Conservation (phyloP, 176 grass and related monocot genomes). For the Saccharum spontaneum region DNA sequence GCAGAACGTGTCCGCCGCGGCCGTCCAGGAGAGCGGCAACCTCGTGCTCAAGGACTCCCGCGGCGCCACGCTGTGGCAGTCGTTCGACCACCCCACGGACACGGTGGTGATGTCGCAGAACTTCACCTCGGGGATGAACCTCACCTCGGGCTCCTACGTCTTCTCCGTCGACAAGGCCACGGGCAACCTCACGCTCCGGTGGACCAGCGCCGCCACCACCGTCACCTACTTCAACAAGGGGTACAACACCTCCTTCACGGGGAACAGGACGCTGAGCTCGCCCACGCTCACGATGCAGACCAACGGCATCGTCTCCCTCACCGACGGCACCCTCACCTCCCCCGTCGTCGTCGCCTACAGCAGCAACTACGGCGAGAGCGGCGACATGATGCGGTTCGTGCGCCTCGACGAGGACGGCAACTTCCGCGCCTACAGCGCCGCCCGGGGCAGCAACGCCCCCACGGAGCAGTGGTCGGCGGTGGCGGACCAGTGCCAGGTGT, state of each 20-base stretch:
- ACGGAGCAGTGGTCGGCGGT: slow-evolving; percentile 77
- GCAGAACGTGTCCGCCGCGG: slow-evolving; percentile 42
- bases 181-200: slow-evolving; percentile 78
- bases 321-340: slow-evolving; percentile 44
- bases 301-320: slow-evolving; percentile 80
- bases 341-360: slow-evolving; percentile 82
- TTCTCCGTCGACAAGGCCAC: slow-evolving; percentile 40
- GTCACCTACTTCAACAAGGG: slow-evolving; percentile 87
- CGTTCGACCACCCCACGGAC: slow-evolving; percentile 76
- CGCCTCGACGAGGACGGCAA: slow-evolving; percentile 81
- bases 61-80: slow-evolving; percentile 52
- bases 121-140: slow-evolving; percentile 46
- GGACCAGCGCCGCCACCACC: slow-evolving; percentile 18
- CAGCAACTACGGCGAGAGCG: slow-evolving; percentile 88
- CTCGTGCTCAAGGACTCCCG: slow-evolving; percentile 57
- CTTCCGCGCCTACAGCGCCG: slow-evolving; percentile 76
- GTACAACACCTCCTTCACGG: slow-evolving; percentile 68
- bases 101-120: slow-evolving; percentile 71
- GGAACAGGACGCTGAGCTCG: slow-evolving; percentile 52
- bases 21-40: slow-evolving; percentile 57
- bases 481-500: slow-evolving; percentile 92
- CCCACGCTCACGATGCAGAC: slow-evolving; percentile 68
- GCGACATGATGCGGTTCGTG: slow-evolving; percentile 70
- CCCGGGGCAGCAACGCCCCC: slow-evolving; percentile 36
- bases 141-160: slow-evolving; percentile 49